phyloP scores from a whole-genome alignment of 768 basidiomycete genomes.

The Tremella yokohamensis region DNA sequence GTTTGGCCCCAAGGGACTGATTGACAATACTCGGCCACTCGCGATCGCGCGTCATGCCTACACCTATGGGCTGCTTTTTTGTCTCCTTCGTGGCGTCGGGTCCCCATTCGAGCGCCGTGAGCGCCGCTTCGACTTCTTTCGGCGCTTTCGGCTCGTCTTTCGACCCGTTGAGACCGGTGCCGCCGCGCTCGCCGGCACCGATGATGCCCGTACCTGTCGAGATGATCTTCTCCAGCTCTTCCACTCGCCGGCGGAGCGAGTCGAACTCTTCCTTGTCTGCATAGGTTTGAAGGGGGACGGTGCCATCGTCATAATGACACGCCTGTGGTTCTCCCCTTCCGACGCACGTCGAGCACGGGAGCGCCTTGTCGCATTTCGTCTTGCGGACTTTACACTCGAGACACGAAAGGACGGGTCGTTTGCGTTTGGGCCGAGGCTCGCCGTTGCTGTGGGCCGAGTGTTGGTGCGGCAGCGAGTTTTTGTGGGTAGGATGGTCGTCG shows the following conservation, averaged over 20 bases:
- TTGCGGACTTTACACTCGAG: conserved; percentile 8
- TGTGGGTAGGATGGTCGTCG: too few species aligned
- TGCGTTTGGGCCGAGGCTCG: background rate
- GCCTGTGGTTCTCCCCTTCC: background rate
- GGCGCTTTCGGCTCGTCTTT: too few species aligned
- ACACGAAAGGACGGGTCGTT: conserved; percentile 1
- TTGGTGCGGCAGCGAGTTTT: too few species aligned
- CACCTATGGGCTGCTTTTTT: background rate
- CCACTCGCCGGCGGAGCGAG: background rate
- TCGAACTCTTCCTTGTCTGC: conserved; percentile 5
- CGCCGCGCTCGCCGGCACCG: background rate
- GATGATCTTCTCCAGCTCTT: conserved; percentile 2
- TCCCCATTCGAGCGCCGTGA: background rate
- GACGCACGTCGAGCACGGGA: conserved; percentile 9
- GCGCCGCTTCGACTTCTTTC: background rate
- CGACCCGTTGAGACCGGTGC: background rate
- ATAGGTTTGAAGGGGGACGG: background rate
- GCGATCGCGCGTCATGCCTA: background rate
- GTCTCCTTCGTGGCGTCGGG: background rate
- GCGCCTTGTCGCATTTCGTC: conserved; percentile 13
- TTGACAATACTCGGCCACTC: conserved; percentile 10
- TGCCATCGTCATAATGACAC: conserved; percentile 11
- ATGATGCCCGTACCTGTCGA: background rate
- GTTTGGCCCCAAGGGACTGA: background rate
- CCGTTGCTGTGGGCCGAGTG: too few species aligned